Base-by-base conservation (phyloP, 1,139 yeast species). In the Candida gigantensis region DNA sequence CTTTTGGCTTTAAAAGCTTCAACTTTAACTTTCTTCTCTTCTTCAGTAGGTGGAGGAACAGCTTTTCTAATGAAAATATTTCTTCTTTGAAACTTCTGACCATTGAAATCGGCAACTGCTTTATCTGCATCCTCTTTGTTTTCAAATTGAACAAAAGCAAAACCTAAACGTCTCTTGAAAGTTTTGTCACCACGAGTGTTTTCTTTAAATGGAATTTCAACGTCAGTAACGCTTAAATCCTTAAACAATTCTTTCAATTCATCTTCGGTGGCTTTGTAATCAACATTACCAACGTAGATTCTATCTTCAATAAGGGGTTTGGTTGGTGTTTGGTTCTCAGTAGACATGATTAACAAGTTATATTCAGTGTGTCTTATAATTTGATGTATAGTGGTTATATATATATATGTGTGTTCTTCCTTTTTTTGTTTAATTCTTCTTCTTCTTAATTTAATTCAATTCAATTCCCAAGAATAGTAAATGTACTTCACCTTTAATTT, bases 81-180 rank as follows among this genome's bases (percentile, higher is more conserved):
- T 55, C 80, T 65, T 41, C 68, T 71, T 41, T 68, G 69, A 50
- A 76, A 68, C 45, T 61, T 64, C 47, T 63, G 62, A 34, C 76
- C 77, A 39, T 66, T 65, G 48, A 60, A 68, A 34, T 60, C 55
- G 40, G 59, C 69, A 46, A 75, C 63, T 18, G 79, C 81, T 45
- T 55, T 57, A 40, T 65, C 70, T 5, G 80, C 80, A 24, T 73
- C 73, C 20, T 62, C 67, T 42, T 63, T 83, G 35, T 61, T 50
- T 34, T 59, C 65, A 50, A 77, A 75, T 48, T 76, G 71, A 37
- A 74, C 76, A 55, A 74, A 77, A 11, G 79, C 82, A 57, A 73
- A 75, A 8, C 82, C 82, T 39, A 74, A 62, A 40, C 62, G 70
- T 47, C 63, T 67, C 44, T 60, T 60, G 42, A 58, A 55, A 26